Evolutionary conservation across 169 alveolate species (phyloP).

Genomic region (Cryptosporidium sp.): DNA sequence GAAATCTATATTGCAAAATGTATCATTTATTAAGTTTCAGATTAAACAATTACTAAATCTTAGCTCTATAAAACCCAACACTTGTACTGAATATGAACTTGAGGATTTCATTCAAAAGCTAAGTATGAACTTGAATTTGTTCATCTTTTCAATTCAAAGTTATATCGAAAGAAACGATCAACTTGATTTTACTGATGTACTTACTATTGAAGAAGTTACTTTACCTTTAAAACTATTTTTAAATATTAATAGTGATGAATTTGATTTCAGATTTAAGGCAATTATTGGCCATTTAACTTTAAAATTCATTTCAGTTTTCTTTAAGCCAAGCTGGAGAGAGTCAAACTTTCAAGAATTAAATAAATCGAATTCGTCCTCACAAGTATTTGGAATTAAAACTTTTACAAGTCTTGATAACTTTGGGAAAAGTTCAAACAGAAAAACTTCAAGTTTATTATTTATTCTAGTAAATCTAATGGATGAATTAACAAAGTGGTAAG

Average conservation of each 20-base stretch:
- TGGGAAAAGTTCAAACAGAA: not conserved
- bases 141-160: slow-evolving; percentile 10
- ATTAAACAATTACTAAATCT: slow-evolving; percentile 23
- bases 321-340: not conserved
- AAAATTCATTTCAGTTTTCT: slow-evolving; percentile 1
- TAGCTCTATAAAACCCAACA: not conserved
- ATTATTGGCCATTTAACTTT: not conserved
- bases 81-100: not conserved
- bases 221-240: slow-evolving; percentile 31
- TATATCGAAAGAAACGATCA: not conserved
- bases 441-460: not conserved
- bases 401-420: not conserved
- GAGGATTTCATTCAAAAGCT: slow-evolving; percentile 14
- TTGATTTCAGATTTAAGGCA: slow-evolving; percentile 9
- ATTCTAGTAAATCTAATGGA: not conserved
- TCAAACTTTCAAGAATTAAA: not conserved
- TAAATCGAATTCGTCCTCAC: not conserved
- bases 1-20: not conserved
- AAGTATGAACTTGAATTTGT: slow-evolving; percentile 14
- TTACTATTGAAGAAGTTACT: slow-evolving; percentile 47
- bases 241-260: slow-evolving; percentile 28
- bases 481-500: slow-evolving; percentile 13
- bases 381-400: not conserved
- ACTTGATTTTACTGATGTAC: not conserved
- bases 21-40: slow-evolving; percentile 38